These are phyloP conservation scores for Pleurotus eryngii DNA, from an alignment of 768 basidiomycete species.

Conservation along the genomic window DNA sequence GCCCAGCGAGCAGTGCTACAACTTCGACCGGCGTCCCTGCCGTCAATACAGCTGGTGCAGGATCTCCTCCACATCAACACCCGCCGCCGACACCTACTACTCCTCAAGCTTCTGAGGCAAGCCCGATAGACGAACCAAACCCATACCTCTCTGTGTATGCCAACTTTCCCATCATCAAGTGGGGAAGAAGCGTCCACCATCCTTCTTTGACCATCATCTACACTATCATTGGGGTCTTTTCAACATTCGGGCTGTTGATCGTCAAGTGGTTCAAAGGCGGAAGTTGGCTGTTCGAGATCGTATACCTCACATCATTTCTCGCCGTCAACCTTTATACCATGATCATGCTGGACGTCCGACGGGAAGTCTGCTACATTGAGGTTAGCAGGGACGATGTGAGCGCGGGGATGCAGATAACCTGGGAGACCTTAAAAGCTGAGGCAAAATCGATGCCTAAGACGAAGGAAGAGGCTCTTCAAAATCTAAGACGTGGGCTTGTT, in stretches of 20 bases:
- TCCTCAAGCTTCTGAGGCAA: neutral
- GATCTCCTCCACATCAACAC: neutral
- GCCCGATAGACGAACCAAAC: constrained; percentile 1
- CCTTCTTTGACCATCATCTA: constrained; percentile 3
- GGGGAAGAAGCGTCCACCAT: constrained; percentile 6
- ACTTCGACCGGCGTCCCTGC: neutral
- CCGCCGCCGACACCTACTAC: neutral
- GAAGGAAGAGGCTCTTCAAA: constrained; percentile 5
- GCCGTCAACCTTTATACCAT: constrained; percentile 1
- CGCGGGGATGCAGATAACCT: neutral
- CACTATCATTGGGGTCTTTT: neutral
- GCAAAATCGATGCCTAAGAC: neutral
- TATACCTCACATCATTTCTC: neutral
- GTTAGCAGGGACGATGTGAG: neutral
- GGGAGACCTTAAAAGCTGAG: neutral
- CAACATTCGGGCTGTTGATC: neutral
- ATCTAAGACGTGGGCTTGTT: neutral
- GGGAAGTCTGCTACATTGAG: constrained; percentile 3
- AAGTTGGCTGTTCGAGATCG: constrained; percentile 3
- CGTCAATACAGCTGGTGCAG: neutral
- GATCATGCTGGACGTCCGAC: constrained; percentile 4
- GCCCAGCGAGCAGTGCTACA: neutral
- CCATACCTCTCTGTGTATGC: constrained; percentile 4
- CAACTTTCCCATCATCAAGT: constrained; percentile 4
- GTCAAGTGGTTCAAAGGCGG: constrained; percentile 4